Base-by-base conservation (phyloP, 2,329 filamentous ascomycete genomes). In the Venturia effusa region DNA sequence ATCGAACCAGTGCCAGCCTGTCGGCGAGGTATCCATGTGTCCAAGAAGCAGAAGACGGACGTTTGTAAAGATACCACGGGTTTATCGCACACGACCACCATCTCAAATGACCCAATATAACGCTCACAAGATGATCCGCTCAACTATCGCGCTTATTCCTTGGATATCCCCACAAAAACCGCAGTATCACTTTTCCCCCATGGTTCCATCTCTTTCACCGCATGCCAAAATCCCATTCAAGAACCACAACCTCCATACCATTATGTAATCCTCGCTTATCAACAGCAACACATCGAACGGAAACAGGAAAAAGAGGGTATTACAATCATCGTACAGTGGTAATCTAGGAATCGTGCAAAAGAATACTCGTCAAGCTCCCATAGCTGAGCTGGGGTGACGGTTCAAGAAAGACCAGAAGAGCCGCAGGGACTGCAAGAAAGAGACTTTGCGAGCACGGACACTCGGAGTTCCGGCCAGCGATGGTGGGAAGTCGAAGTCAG, bases 231-330 rank as follows among this genome's bases (percentile, higher is more conserved):
- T 48, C 7, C 27, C 27, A 32, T 2, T 55, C 27, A 30, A 54
- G 17, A 13, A 13, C 13, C 8, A 13, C 13, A 19, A 57, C 5
- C 15, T 19, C 27, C 6, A 22, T 4, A 7, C 17, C 30, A 57
- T 57, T 57, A 57, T 34, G 10, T 22, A 34, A n/a, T 24, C 24
- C 51, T 17, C 48, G 45, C 22, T 51, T n/a, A n/a, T 13, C 45
- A 27, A 11, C 45, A 51, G 11, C n/a, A 13, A n/a, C 15, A 34
- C 24, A 32, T 6, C 4, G 4, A 19, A 5, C 5, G 51, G 19
- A 34, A 19, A 57, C 7, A 34, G 34, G 66, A 17, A 66, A 65
- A 57, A 34, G 27, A 19, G 51, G 51, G 27, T 10, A 57, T 57
- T 34, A 57, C 51, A 57, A 57, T 34, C 51, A 34, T 57, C 51